Percentiles rank a stretch among this genome's conserved stretches.
Conservation (phyloP, 495 filamentous ascomycete genomes). For the Aspergillus homomorphus region DNA sequence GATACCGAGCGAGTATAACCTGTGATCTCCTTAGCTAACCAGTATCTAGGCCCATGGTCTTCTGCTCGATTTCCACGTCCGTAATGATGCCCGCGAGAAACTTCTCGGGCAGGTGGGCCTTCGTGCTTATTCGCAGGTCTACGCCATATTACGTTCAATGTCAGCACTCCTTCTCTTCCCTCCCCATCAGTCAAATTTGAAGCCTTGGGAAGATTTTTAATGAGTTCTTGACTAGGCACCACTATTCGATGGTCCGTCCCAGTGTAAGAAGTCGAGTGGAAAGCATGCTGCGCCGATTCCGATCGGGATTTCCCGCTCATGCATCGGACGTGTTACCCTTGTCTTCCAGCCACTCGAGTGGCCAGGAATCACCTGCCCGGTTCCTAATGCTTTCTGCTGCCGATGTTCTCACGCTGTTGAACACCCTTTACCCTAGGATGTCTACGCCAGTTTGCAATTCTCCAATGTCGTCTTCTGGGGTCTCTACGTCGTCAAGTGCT, state of each 20-base stretch:
- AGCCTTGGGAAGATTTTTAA: background rate
- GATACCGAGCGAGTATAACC: background rate
- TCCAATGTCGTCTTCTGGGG: slow-evolving; percentile 22
- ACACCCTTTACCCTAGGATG: slow-evolving; percentile 39
- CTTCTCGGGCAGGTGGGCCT: slow-evolving; percentile 81
- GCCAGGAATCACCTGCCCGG: slow-evolving; percentile 26
- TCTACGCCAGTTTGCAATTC: slow-evolving; percentile 26
- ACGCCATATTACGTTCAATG: slow-evolving; percentile 47
- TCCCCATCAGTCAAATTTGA: background rate
- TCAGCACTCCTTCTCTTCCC: slow-evolving; percentile 26
- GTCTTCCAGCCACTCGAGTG: slow-evolving; percentile 1
- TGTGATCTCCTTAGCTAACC: background rate
- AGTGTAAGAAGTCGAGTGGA: slow-evolving; percentile 72
- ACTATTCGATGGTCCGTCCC: slow-evolving; percentile 43
- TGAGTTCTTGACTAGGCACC: slow-evolving; percentile 28
- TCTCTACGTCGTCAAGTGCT: slow-evolving; percentile 16
- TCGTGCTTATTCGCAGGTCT: slow-evolving; percentile 70
- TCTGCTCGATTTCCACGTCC: slow-evolving; percentile 87
- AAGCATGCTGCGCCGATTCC: slow-evolving; percentile 66
- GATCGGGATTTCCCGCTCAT: slow-evolving; percentile 6
- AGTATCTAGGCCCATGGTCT: slow-evolving; percentile 68
- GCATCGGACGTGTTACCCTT: slow-evolving; percentile 2
- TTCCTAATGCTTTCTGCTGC: slow-evolving; percentile 42
- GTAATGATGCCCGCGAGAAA: slow-evolving; percentile 81
- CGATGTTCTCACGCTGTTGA: slow-evolving; percentile 40